A percentile compares a stretch with the other conserved stretches of the same genome.
Evolutionary conservation across 2,329 filamentous ascomycete genomes (phyloP).

Genomic region (Pestalotiopsis sp.): DNA sequence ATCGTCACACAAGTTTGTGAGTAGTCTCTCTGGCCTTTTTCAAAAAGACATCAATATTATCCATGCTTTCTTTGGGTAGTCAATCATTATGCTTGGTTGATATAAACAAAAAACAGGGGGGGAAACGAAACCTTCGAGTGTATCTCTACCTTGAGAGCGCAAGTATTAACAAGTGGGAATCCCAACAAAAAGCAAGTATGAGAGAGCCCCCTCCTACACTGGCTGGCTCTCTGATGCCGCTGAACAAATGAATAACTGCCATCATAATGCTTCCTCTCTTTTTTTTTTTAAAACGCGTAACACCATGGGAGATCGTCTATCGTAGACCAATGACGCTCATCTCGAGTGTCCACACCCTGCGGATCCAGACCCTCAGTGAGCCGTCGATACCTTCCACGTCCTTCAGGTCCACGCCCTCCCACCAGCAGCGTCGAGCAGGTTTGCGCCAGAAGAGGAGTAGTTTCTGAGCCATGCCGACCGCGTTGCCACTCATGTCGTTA

Average conservation of each 20-base stretch:
- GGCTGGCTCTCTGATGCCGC: conserved; percentile 3
- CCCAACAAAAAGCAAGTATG: background rate
- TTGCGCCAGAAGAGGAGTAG: conserved; percentile 97
- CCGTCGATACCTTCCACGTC: conserved; percentile 89
- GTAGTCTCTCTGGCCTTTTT: too few species aligned
- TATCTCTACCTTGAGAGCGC: conserved; percentile 7
- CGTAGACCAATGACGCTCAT: conserved; percentile 93
- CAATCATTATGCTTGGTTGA: background rate
- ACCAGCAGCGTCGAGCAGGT: conserved; percentile 95
- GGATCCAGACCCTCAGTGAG: conserved; percentile 96
- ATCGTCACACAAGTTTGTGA: too few species aligned
- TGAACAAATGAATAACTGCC: conserved; percentile 3
- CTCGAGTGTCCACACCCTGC: conserved; percentile 96
- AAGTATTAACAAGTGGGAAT: conserved; percentile 11
- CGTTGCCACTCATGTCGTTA: conserved; percentile 72
- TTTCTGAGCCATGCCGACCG: conserved; percentile 98
- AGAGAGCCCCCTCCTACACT: conserved; percentile 2
- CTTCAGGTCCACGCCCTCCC: conserved; percentile 94
- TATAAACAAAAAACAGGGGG: background rate
- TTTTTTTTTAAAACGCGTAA: background rate
- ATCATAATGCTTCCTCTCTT: background rate
- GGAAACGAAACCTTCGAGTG: background rate
- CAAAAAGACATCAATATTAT: background rate
- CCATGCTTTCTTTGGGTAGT: background rate
- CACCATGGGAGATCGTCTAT: conserved; percentile 33